phyloP scores from a whole-genome alignment of 1,139 yeast genomes.

The Candida dubliniensis region DNA sequence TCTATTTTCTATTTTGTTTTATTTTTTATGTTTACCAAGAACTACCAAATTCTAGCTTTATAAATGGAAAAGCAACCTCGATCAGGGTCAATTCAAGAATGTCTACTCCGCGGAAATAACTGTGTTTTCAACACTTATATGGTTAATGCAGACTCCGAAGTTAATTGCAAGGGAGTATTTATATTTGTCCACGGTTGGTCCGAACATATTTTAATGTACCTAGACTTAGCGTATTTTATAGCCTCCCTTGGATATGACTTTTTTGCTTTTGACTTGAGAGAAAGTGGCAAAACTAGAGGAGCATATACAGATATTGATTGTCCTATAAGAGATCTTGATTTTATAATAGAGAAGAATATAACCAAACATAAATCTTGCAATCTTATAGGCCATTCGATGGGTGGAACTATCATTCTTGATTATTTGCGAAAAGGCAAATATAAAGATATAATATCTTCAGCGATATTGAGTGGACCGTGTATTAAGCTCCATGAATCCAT shows the following conservation, averaged over 20 bases:
- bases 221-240: constrained; percentile 19
- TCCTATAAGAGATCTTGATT: constrained; percentile 19
- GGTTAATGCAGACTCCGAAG: constrained; percentile 9
- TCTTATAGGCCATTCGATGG: constrained; percentile 24
- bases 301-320: constrained; percentile 8
- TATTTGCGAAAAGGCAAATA: constrained; percentile 22
- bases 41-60: too few species aligned
- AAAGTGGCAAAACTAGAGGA: constrained; percentile 23
- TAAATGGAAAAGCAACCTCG: too few species aligned
- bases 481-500: constrained; percentile 17
- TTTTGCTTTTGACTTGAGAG: constrained; percentile 23
- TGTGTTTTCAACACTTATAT: constrained; percentile 18
- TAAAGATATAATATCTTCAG: constrained; percentile 12
- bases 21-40: too few species aligned
- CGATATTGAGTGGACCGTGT: constrained; percentile 22
- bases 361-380: constrained; percentile 6
- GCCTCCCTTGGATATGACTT: constrained; percentile 21
- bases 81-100: background rate
- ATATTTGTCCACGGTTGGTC: constrained; percentile 26
- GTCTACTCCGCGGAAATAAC: constrained; percentile 11
- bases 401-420: constrained; percentile 22
- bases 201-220: constrained; percentile 22
- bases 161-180: constrained; percentile 15
- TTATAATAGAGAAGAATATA: constrained; percentile 18
- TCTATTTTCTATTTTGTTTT: too few species aligned